A percentile compares a stretch with the other conserved stretches of the same genome.
phyloP scores from a whole-genome alignment of 2,329 filamentous ascomycete genomes.

The Aspergillus latus region DNA sequence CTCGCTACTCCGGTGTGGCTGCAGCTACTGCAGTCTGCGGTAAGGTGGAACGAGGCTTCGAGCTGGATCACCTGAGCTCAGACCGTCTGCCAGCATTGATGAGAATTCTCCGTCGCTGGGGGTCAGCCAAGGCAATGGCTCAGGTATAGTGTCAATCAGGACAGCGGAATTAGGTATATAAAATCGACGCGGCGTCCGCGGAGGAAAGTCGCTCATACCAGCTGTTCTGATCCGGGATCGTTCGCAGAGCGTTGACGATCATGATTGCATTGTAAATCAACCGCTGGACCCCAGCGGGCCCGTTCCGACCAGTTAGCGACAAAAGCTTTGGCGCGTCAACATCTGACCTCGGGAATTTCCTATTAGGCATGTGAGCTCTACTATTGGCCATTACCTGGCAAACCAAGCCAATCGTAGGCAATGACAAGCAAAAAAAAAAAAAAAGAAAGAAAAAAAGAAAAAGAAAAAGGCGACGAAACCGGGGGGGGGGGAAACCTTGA shows the following conservation, averaged over 20 bases:
- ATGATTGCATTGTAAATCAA: constrained; percentile 5
- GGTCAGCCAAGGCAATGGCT: neutral
- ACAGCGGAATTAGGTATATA: neutral
- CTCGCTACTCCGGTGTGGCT: constrained; percentile 29
- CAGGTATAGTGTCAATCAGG: constrained; percentile 8
- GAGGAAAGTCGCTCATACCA: constrained; percentile 2
- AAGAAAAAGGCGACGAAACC: neutral
- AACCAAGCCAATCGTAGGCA: constrained; percentile 9
- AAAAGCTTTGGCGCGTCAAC: neutral
- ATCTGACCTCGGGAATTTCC: constrained; percentile 17
- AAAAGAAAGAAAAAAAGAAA: too few species aligned
- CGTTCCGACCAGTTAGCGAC: constrained; percentile 2
- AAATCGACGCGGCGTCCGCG: neutral
- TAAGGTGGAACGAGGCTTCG: constrained; percentile 21
- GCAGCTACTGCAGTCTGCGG: constrained; percentile 22
- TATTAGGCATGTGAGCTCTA: constrained; percentile 8
- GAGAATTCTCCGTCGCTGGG: constrained; percentile 10
- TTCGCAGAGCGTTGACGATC: constrained; percentile 2
- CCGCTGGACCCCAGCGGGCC: neutral
- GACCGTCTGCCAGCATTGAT: constrained; percentile 18
- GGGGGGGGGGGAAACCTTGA: neutral
- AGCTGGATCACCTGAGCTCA: constrained; percentile 19
- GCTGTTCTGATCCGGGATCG: neutral
- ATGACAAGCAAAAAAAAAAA: neutral
- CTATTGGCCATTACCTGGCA: constrained; percentile 4